These are phyloP conservation scores for Solanum dulcamara DNA, from an alignment of 257 asterid species.

Conservation along the genomic window DNA sequence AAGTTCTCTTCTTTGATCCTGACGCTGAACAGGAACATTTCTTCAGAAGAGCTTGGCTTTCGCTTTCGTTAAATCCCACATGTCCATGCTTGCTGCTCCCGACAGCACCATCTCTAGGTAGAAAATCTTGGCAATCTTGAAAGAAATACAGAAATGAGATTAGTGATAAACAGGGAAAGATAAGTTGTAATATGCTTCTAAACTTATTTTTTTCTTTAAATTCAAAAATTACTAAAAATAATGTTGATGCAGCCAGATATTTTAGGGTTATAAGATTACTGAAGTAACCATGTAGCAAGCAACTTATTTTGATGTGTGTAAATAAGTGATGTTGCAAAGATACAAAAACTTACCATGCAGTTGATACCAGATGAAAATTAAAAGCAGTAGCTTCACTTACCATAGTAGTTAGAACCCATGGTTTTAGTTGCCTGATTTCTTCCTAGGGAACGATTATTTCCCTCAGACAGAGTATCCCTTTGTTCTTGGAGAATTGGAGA, in stretches of 20 bases:
- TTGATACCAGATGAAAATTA: background rate
- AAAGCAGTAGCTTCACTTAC: background rate
- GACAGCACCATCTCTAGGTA: slow-evolving; percentile 8
- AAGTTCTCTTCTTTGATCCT: slow-evolving; percentile 53
- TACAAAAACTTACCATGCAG: background rate
- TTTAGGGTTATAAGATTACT: background rate
- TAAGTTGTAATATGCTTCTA: background rate
- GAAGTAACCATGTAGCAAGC: background rate
- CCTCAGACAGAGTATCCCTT: slow-evolving; percentile 9
- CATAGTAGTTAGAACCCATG: slow-evolving; percentile 16
- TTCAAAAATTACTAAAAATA: background rate
- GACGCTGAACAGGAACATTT: slow-evolving; percentile 30
- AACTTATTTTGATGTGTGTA: background rate
- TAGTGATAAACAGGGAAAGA: background rate
- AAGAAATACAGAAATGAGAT: background rate
- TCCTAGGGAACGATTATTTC: slow-evolving; percentile 17
- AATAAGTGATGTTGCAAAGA: background rate
- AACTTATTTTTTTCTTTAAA: background rate
- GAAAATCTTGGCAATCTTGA: slow-evolving; percentile 22
- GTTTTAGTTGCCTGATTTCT: slow-evolving; percentile 15
- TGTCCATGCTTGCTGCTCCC: background rate
- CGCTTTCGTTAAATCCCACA: background rate
- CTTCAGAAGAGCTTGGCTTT: slow-evolving; percentile 5
- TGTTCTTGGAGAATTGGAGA: slow-evolving; percentile 14
- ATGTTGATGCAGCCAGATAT: background rate